Evolutionary conservation across 2,329 filamentous ascomycete species (phyloP).

Genomic region (Zopfia rhizophila): DNA sequence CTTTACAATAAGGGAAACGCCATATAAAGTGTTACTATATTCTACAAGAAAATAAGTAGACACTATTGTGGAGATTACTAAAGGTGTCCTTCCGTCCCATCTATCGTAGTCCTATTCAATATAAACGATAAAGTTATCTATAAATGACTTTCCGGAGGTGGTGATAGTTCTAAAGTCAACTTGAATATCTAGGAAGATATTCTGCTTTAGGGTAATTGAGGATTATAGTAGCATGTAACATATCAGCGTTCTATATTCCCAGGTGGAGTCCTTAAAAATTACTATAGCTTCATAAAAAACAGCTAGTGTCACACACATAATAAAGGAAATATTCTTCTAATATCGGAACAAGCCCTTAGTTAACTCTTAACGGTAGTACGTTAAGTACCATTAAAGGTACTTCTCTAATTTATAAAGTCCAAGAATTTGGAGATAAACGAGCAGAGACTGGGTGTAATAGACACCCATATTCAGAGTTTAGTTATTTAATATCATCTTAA

Average conservation of each 20-base stretch:
- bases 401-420: constrained; percentile 6
- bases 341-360: constrained; percentile 9
- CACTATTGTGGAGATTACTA: constrained; percentile 27
- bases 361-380: background rate
- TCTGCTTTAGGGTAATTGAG: background rate
- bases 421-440: constrained; percentile 21
- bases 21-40: background rate
- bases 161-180: constrained; percentile 20
- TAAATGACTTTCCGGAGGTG: constrained; percentile 16
- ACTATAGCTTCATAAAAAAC: constrained; percentile 17
- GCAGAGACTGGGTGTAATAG: constrained; percentile 22
- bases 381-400: background rate
- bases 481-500: constrained; percentile 13
- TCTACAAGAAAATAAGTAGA: constrained; percentile 12
- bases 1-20: constrained; percentile 14
- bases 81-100: constrained; percentile 15
- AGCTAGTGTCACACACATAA: constrained; percentile 26
- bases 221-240: constrained; percentile 21
- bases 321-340: constrained; percentile 26
- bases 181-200: constrained; percentile 23
- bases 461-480: constrained; percentile 16
- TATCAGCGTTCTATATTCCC: constrained; percentile 11
- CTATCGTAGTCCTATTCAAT: constrained; percentile 20
- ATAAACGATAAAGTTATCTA: constrained; percentile 15
- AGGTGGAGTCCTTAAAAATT: constrained; percentile 11